Evolutionary conservation across 2,329 filamentous ascomycete genomes (phyloP), one percentile per base, ranked within the genome.

Genomic region (Sphaerulina musiva): DNA sequence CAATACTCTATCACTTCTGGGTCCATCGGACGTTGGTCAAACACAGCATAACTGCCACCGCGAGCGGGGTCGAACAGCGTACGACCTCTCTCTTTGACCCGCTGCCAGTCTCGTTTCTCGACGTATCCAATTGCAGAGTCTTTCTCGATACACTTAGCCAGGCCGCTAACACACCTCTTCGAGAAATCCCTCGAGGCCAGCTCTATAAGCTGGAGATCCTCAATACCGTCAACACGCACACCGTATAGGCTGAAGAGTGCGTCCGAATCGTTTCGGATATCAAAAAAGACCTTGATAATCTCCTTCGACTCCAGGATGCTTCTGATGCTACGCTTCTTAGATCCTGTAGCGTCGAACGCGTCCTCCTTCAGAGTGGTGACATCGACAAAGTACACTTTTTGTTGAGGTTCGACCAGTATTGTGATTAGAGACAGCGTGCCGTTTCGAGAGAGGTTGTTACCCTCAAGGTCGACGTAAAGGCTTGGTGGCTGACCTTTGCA

Each of bases 171-270:
- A 43, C 52, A 66, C 12, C 49, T 51, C 38, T 26, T 23, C 20
- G 23, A n/a, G n/a, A 57, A 68, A 0, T 38, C 5, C 6, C 74
- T 64, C 0, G 63, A 62, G 0, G 73, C 78, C 3, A 76, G 60
- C 62, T 83, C 79, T 73, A 83, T 78, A 0, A 84, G 69, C 61
- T 84, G 80, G 0, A 84, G 50, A 59, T 84, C 79, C 2, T 74
- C 56, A 8, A 82, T 62, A 0, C 77, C 74, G 0, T 59, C 54
- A 0, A 83, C 60, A 0, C 53, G 23, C 56, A 84, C 69, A 0
- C 62, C 40, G 57, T 68, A 81, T 34, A 73, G 75, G 43, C 42
- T 62, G 61, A 71, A 80, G 0, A 84, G 65, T 0, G 80, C 79
- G 59, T 83, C 77, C 0, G 80, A 79, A 59, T 82, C 79, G 57